phyloP scores from a whole-genome alignment of 129 eudicot genomes.

The Erigeron canadensis region DNA sequence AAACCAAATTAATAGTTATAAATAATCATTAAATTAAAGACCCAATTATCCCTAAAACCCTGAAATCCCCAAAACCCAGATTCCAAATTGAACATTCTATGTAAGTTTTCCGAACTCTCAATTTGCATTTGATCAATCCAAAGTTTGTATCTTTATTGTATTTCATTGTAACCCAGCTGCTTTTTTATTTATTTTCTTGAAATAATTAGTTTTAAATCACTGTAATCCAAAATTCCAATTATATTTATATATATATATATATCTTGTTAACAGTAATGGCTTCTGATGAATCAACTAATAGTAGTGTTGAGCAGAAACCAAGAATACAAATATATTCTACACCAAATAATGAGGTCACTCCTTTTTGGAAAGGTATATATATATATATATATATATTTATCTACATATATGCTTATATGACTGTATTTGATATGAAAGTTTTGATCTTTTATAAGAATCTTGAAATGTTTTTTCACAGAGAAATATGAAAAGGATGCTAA shows the following conservation, averaged over 20 bases:
- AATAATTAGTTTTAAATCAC: constrained; percentile 5
- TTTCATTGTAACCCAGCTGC: background rate
- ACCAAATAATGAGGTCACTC: constrained; percentile 66
- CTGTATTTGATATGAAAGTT: background rate
- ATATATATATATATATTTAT: too few relatives aligned
- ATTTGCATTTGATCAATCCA: background rate
- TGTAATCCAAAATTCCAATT: background rate
- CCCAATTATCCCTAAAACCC: constrained; percentile 30
- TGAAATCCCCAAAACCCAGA: constrained; percentile 4
- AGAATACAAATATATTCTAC: constrained; percentile 72
- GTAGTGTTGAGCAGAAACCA: constrained; percentile 31
- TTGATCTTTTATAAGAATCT: background rate
- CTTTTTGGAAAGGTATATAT: constrained; percentile 81
- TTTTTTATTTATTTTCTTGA: background rate
- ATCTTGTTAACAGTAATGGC: constrained; percentile 40
- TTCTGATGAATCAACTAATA: constrained; percentile 32
- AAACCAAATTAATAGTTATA: too few relatives aligned
- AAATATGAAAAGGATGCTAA: constrained; percentile 93
- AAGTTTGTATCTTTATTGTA: background rate
- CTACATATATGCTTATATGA: background rate
- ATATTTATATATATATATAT: constrained; percentile 4
- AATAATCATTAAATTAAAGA: background rate
- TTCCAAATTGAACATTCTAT: constrained; percentile 12
- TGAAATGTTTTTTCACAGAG: constrained; percentile 44
- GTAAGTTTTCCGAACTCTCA: constrained; percentile 18